These are phyloP conservation scores for Penicillium sclerotiorum DNA, from an alignment of 2,329 filamentous ascomycete species.

Conservation along the genomic window DNA sequence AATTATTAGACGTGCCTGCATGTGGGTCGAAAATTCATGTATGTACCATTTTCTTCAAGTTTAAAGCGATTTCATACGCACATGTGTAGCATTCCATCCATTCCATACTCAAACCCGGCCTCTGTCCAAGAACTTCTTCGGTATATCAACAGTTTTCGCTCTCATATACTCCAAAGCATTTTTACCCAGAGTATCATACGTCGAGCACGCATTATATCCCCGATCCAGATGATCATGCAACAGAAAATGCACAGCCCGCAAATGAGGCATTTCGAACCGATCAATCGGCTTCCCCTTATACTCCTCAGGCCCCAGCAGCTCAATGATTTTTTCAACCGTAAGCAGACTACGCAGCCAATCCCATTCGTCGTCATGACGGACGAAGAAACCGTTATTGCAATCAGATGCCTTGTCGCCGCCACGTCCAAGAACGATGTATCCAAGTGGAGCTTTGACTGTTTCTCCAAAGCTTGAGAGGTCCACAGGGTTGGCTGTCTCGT, in stretches of 20 bases:
- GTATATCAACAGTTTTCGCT: background rate
- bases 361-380: constrained; percentile 32
- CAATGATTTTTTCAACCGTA: constrained; percentile 13
- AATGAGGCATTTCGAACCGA: constrained; percentile 49
- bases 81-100: too few relatives aligned
- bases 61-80: too few relatives aligned
- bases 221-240: background rate
- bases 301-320: constrained; percentile 25
- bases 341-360: constrained; percentile 27
- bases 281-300: constrained; percentile 38
- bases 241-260: background rate
- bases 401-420: constrained; percentile 41
- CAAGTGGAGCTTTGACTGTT: constrained; percentile 32
- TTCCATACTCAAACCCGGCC: too few relatives aligned
- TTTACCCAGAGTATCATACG: background rate
- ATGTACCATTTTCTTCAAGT: too few relatives aligned
- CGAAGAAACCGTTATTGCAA: constrained; percentile 42
- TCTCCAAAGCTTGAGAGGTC: constrained; percentile 27
- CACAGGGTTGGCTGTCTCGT: constrained; percentile 17
- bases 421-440: constrained; percentile 37
- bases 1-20: too few relatives aligned
- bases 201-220: background rate
- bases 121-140: background rate
- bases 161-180: background rate
- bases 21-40: too few relatives aligned